These are phyloP conservation scores for Trichophaea hybrida DNA, from an alignment of 2,329 filamentous ascomycete species.

Conservation along the genomic window DNA sequence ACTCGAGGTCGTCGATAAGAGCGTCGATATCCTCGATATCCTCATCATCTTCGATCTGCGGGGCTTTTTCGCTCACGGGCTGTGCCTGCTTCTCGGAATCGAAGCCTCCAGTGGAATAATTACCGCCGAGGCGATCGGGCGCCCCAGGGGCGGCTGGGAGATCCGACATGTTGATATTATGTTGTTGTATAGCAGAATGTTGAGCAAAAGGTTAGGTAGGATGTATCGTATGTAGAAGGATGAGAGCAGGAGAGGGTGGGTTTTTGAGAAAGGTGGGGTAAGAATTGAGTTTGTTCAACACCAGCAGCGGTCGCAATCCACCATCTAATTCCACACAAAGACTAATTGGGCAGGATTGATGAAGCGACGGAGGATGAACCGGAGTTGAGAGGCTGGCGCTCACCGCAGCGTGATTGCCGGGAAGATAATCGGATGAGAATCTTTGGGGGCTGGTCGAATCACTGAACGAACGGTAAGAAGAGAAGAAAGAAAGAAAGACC, in stretches of 20 bases:
- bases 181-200: background rate
- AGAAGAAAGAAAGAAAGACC: conserved; percentile 12
- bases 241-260: conserved; percentile 5
- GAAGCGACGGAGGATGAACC: conserved; percentile 13
- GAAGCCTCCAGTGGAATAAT: conserved; percentile 50
- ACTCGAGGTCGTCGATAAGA: conserved; percentile 77
- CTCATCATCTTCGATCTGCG: conserved; percentile 44
- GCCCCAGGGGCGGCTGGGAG: conserved; percentile 13
- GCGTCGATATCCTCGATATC: conserved; percentile 74
- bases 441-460: conserved; percentile 21
- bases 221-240: conserved; percentile 5
- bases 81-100: conserved; percentile 32
- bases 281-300: conserved; percentile 5
- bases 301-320: conserved; percentile 21
- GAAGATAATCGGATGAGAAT: conserved; percentile 18
- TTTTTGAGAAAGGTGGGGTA: conserved; percentile 9
- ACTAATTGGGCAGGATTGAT: conserved; percentile 17
- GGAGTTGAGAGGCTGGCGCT: conserved; percentile 9
- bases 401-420: conserved; percentile 21
- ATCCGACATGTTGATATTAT: conserved; percentile 1
- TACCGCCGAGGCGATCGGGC: conserved; percentile 40
- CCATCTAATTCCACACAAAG: conserved; percentile 18
- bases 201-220: conserved; percentile 7
- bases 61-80: conserved; percentile 20
- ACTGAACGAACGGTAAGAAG: conserved; percentile 19